Evolutionary conservation across 176 grass and related monocot genomes (phyloP).

Genomic region (Secale cereale): DNA sequence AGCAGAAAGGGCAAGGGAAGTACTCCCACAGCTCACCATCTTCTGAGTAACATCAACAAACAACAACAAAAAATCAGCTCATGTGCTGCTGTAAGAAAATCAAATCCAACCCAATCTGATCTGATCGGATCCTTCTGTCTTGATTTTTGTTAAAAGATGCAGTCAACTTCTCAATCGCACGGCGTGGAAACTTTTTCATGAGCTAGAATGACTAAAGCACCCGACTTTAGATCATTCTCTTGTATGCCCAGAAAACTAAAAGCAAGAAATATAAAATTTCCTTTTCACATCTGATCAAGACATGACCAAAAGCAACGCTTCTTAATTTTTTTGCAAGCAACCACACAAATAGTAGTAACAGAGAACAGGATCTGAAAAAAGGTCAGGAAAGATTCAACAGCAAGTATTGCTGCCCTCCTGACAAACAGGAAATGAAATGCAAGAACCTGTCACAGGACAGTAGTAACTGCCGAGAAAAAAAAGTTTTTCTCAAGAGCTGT

Average conservation of each 20-base stretch:
- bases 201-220: background rate
- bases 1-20: conserved; percentile 84
- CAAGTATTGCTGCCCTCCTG: background rate
- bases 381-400: background rate
- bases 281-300: conserved; percentile 6
- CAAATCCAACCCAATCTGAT: background rate
- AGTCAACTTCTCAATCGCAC: background rate
- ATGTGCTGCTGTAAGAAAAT: background rate
- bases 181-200: background rate
- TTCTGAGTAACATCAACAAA: conserved; percentile 24
- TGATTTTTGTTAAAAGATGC: too few relatives aligned
- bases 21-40: conserved; percentile 79
- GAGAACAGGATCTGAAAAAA: background rate
- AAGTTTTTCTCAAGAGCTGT: background rate
- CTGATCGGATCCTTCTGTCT: background rate
- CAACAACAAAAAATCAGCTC: background rate
- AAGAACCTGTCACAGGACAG: background rate
- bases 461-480: background rate
- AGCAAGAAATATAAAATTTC: background rate
- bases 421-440: background rate
- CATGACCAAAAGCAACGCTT: background rate
- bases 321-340: conserved; percentile 5
- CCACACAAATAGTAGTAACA: background rate
- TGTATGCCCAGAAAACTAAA: background rate
- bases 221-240: background rate